Evolutionary conservation across 805 yeast species (phyloP).

Genomic region (Saturnispora ahearnii): DNA sequence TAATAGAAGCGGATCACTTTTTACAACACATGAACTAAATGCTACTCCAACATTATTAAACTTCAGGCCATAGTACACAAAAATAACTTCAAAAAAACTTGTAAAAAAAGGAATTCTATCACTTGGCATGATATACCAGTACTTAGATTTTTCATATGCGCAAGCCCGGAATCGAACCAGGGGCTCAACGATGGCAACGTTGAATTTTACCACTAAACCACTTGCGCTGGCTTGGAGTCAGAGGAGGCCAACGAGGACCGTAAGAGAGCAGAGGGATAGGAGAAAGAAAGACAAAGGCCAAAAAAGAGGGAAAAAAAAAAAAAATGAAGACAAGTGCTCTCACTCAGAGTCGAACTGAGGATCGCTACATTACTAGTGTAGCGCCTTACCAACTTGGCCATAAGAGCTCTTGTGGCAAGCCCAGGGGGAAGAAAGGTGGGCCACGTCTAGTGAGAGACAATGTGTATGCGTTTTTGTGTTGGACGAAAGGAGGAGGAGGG

Average conservation of each 20-base stretch:
- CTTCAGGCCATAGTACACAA: too few relatives aligned
- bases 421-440: too few relatives aligned
- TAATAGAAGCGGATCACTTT: too few relatives aligned
- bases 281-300: not conserved
- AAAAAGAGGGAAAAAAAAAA: not conserved
- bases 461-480: too few relatives aligned
- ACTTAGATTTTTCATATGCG: too few relatives aligned
- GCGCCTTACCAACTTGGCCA: slow-evolving; percentile 19
- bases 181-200: slow-evolving; percentile 25
- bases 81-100: too few relatives aligned
- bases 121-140: too few relatives aligned
- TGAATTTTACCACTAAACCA: slow-evolving; percentile 24
- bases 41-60: too few relatives aligned
- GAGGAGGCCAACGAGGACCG: too few relatives aligned
- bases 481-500: not conserved
- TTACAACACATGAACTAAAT: too few relatives aligned
- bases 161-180: slow-evolving; percentile 25
- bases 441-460: too few relatives aligned
- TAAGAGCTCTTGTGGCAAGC: slow-evolving; percentile 15
- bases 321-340: slow-evolving; percentile 10
- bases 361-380: slow-evolving; percentile 18
- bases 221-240: slow-evolving; percentile 15
- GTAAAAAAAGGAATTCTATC: too few relatives aligned
- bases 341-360: slow-evolving; percentile 18
- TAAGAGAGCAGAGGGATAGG: not conserved